A percentile compares a stretch with the other conserved stretches of the same genome.
Evolutionary conservation across 208 protist genomes (phyloP).

Genomic region (Porcisia hertigi): DNA sequence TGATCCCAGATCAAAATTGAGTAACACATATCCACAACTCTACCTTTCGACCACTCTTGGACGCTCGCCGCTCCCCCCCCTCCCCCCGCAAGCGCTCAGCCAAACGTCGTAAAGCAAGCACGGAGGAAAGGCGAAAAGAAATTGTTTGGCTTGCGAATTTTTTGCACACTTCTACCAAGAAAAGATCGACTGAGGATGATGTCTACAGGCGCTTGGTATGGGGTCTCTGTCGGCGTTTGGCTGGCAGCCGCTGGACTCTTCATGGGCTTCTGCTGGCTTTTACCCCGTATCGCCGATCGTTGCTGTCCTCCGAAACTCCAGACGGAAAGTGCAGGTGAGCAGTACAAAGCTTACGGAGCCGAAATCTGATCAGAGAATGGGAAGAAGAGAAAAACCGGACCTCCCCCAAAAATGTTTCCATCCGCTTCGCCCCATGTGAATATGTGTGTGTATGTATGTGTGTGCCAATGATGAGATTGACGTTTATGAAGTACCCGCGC

Average conservation of each 20-base stretch:
- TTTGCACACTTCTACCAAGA: too few species aligned
- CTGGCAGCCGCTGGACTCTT: slow-evolving; percentile 43
- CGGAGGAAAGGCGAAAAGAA: too few species aligned
- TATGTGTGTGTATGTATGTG: neutral
- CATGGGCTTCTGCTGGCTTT: slow-evolving; percentile 52
- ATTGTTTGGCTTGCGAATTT: too few species aligned
- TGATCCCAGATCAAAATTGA: too few species aligned
- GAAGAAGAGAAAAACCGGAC: too few species aligned
- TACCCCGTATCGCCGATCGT: slow-evolving; percentile 46
- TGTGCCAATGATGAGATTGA: neutral
- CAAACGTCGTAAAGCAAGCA: too few species aligned
- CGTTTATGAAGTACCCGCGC: neutral
- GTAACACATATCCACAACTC: too few species aligned
- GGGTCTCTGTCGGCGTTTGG: slow-evolving; percentile 49
- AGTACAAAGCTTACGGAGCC: slow-evolving; percentile 30
- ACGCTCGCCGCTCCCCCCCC: too few species aligned
- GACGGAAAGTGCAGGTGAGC: slow-evolving; percentile 3
- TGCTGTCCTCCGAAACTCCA: slow-evolving; percentile 16
- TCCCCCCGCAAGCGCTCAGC: too few species aligned
- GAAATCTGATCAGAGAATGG: slow-evolving; percentile 8
- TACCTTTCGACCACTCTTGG: too few species aligned
- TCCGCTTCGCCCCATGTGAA: neutral
- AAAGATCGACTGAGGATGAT: slow-evolving; percentile 17
- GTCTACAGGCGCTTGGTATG: slow-evolving; percentile 33
- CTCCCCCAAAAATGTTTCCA: too few species aligned